Conservation (phyloP, 1,284 basidiomycete species). For the Sanghuangporus sanghuang region DNA sequence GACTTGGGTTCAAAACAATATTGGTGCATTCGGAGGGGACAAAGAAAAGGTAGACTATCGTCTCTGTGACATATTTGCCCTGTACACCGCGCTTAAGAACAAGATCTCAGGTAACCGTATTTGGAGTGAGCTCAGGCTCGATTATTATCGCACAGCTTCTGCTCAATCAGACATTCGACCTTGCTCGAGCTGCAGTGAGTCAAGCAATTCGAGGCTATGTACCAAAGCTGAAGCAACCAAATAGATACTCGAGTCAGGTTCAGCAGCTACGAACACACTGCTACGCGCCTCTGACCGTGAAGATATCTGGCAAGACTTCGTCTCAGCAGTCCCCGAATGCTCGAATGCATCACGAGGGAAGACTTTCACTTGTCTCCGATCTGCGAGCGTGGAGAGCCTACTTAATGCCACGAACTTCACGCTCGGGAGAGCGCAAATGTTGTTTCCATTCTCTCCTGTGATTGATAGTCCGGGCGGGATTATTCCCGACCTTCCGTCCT, state of each 20-base stretch:
- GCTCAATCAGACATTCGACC: conserved; percentile 35
- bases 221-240: not conserved
- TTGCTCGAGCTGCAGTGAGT: conserved; percentile 40
- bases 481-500: conserved; percentile 37
- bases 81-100: too few species aligned
- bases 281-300: conserved; percentile 31
- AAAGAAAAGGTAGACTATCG: conserved; percentile 32
- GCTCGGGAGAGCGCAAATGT: conserved; percentile 27
- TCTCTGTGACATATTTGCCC: not conserved
- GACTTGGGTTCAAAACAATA: conserved; percentile 45
- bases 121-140: conserved; percentile 51
- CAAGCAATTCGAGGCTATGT: not conserved
- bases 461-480: conserved; percentile 40
- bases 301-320: conserved; percentile 38
- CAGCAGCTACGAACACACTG: conserved; percentile 27
- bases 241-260: conserved; percentile 44
- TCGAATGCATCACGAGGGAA: conserved; percentile 24
- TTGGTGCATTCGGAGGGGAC: conserved; percentile 44
- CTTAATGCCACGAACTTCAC: conserved; percentile 27
- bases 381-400: conserved; percentile 35
- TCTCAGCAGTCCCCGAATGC: conserved; percentile 33
- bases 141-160: conserved; percentile 39
- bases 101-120: conserved; percentile 39
- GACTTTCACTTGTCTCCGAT: conserved; percentile 37
- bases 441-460: conserved; percentile 35